These are phyloP conservation scores for Keithomyces neogunnii DNA, from an alignment of 2,329 filamentous ascomycete species.

Conservation along the genomic window DNA sequence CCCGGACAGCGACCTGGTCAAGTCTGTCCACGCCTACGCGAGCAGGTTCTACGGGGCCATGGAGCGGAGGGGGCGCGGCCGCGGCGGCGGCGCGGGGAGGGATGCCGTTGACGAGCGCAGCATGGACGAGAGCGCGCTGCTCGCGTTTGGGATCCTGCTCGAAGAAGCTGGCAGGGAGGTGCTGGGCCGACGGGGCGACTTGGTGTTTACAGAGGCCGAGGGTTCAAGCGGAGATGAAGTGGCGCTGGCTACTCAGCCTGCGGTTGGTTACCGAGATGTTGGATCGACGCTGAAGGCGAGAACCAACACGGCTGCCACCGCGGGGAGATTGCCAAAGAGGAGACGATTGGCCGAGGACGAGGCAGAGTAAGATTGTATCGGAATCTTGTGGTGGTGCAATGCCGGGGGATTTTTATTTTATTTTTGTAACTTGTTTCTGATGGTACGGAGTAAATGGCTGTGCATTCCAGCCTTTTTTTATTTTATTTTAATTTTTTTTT, in stretches of 20 bases:
- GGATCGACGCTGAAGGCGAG: constrained; percentile 9
- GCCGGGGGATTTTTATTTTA: no score
- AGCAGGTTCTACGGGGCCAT: constrained; percentile 55
- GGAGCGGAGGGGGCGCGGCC: constrained; percentile 11
- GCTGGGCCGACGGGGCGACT: constrained; percentile 57
- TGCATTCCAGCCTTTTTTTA: background rate
- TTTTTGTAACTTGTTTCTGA: background rate
- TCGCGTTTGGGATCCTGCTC: constrained; percentile 66
- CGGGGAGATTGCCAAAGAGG: constrained; percentile 18
- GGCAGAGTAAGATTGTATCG: background rate
- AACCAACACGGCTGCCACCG: constrained; percentile 8
- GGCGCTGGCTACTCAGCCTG: constrained; percentile 5
- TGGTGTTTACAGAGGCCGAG: constrained; percentile 56
- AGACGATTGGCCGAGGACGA: constrained; percentile 13
- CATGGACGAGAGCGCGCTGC: constrained; percentile 70
- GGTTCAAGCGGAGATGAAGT: constrained; percentile 9
- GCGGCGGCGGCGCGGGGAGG: constrained; percentile 9
- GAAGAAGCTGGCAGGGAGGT: constrained; percentile 58
- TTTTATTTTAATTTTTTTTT: background rate
- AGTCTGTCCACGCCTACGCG: constrained; percentile 58
- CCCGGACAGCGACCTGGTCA: constrained; percentile 62
- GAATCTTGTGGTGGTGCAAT: no score
- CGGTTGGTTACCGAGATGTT: constrained; percentile 16
- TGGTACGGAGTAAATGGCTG: no score
- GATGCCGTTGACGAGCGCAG: constrained; percentile 43